Base-by-base conservation (phyloP, 805 yeast genomes). In the Kodamaea lidongshanica region DNA sequence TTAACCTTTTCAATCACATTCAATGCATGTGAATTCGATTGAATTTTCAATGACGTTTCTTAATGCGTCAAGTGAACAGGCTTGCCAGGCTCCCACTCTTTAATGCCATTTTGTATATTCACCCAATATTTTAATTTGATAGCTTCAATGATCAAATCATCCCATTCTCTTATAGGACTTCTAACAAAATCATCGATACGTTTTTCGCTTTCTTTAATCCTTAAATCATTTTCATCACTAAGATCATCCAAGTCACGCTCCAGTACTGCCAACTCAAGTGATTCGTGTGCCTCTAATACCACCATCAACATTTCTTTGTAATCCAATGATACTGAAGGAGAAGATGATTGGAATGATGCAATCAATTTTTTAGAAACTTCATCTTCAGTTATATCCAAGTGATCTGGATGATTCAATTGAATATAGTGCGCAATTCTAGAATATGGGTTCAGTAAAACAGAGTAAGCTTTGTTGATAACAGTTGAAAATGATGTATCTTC, bases 211-310 rank as follows among this genome's bases (percentile, higher is more conserved):
- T 53, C 54, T 2, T 52, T 44, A 16, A 86, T 72, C 20, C 88
- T 65, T 12, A 39, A 50, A 19, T 75, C 68, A 43, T 86, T 87
- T 34, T 74, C 80, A 7, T 39, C 45, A 17, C 68, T 64, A 23
- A 86, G 47, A 0, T 44, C 53, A 1, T 56, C 67, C 18, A 84
- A 61, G 27, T 84, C 95, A 3, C 65, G 57, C 29, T 74, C 80
- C 30, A 56, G 58, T 1, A 62, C 58, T 4, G 85, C 78, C 40
- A 74, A 74, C 38, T 84, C 94, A 34, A 88, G 59, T 23, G 74
- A 71, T 54, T 89, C 98, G 50, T 88, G 92, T 4, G 85, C 75
- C 41, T 86, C 94, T 56, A 89, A 62, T 13, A 89, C 81, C 25
- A 74, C 74, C 79, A 85, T 72, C 23, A 89, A 58, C 47, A 84